Evolutionary conservation across 495 filamentous ascomycete species (phyloP).

Genomic region (Podospora anserina): DNA sequence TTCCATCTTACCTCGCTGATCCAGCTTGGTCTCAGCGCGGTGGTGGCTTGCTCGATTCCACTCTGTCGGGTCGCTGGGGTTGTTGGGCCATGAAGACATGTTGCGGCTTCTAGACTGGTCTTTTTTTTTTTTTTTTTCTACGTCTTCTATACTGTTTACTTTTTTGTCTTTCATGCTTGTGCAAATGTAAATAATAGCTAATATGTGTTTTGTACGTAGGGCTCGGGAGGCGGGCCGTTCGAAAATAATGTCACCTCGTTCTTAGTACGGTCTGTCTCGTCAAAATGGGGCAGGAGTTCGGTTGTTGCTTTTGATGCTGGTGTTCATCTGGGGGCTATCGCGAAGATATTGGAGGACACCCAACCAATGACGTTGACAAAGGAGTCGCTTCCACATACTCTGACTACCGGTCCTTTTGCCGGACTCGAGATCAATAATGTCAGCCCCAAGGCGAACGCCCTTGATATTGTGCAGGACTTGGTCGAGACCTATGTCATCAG

Average conservation of each 20-base stretch:
- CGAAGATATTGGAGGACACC: constrained; percentile 58
- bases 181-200: constrained; percentile 15
- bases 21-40: too few species aligned
- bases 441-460: constrained; percentile 70
- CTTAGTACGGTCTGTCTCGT: constrained; percentile 76
- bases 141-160: too few species aligned
- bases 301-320: constrained; percentile 89
- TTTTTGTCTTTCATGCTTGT: background rate
- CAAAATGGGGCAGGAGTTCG: constrained; percentile 74
- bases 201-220: constrained; percentile 52
- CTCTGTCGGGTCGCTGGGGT: too few species aligned
- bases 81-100: too few species aligned
- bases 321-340: constrained; percentile 80
- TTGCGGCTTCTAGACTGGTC: too few species aligned
- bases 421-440: constrained; percentile 63
- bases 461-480: constrained; percentile 69
- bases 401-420: constrained; percentile 62
- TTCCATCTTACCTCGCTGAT: too few species aligned
- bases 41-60: too few species aligned
- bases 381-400: constrained; percentile 33
- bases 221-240: constrained; percentile 82
- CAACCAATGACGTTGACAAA: constrained; percentile 44
- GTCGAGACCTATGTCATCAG: constrained; percentile 88
- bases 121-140: too few species aligned
- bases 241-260: constrained; percentile 89